Percentiles rank a stretch among this genome's conserved stretches.
Conservation (phyloP, 805 yeast genomes). For the Schizosaccharomyces osmophilus region DNA sequence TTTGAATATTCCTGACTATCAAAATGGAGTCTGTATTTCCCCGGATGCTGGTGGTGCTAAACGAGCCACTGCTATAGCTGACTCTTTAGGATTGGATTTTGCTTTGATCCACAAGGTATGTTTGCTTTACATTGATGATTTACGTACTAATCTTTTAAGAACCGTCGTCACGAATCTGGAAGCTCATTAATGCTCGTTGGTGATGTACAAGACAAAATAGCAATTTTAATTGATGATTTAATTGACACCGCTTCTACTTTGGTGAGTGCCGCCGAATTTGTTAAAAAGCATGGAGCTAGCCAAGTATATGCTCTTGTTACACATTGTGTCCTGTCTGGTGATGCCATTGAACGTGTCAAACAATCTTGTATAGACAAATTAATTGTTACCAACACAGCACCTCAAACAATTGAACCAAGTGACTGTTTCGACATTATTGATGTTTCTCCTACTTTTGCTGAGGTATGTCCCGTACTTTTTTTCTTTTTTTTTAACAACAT, state of each 20-base stretch:
- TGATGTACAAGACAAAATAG: conserved; percentile 62
- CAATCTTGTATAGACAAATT: conserved; percentile 55
- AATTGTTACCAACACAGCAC: conserved; percentile 75
- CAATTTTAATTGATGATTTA: conserved; percentile 80
- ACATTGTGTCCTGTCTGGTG: conserved; percentile 83
- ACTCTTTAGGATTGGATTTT: conserved; percentile 62
- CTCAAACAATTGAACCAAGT: conserved; percentile 23
- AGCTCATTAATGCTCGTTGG: conserved; percentile 93
- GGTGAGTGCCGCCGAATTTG: conserved; percentile 69
- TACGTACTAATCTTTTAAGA: conserved; percentile 10
- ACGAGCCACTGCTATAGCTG: conserved; percentile 85
- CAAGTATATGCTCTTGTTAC: conserved; percentile 72
- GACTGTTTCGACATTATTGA: conserved; percentile 33
- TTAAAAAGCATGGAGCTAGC: conserved; percentile 81
- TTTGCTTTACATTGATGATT: background rate
- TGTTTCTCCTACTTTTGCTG: conserved; percentile 71
- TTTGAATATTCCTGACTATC: conserved; percentile 51
- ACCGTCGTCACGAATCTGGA: conserved; percentile 15
- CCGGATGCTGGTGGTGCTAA: conserved; percentile 99
- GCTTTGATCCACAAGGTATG: conserved; percentile 85
- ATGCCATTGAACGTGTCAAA: conserved; percentile 50
- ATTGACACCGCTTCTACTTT: conserved; percentile 86
- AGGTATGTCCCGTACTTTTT: conserved; percentile 17
- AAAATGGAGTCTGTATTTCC: conserved; percentile 72
- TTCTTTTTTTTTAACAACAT: background rate